Conservation (phyloP, 345 rosid genomes). For the Populus davidiana region DNA sequence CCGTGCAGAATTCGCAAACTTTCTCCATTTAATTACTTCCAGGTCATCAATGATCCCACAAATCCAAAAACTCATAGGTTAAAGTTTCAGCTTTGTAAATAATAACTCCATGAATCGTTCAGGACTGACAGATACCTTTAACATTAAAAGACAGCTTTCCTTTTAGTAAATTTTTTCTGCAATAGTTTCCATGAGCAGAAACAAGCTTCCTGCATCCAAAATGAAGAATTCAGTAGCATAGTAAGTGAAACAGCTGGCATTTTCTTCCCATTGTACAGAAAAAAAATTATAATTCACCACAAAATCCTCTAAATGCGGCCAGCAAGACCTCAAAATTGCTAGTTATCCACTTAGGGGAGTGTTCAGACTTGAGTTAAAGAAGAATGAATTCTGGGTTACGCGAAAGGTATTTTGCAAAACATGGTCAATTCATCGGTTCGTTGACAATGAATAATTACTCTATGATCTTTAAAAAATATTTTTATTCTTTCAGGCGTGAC, state of each 20-base stretch:
- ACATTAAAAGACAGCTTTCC: neutral
- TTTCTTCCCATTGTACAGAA: neutral
- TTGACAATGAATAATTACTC: neutral
- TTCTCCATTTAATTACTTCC: conserved; percentile 46
- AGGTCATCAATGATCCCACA: conserved; percentile 7
- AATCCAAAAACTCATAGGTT: conserved; percentile 1
- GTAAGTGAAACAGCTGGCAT: neutral
- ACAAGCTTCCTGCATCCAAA: conserved; percentile 8
- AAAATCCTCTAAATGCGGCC: neutral
- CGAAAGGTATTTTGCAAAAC: neutral
- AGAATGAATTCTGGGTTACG: neutral
- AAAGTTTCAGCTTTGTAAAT: neutral
- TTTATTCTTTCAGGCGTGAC: neutral
- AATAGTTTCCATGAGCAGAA: neutral
- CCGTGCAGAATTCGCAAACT: conserved; percentile 68
- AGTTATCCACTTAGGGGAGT: neutral
- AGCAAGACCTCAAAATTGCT: neutral
- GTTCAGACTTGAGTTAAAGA: neutral
- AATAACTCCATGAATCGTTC: neutral
- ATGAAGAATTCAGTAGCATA: neutral
- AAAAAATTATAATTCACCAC: neutral
- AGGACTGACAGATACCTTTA: neutral
- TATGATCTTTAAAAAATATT: neutral
- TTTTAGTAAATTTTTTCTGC: neutral
- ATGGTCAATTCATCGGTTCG: neutral